Evolutionary conservation across 805 yeast genomes (phyloP).

Genomic region (Cyberlindnera euphorbiae): DNA sequence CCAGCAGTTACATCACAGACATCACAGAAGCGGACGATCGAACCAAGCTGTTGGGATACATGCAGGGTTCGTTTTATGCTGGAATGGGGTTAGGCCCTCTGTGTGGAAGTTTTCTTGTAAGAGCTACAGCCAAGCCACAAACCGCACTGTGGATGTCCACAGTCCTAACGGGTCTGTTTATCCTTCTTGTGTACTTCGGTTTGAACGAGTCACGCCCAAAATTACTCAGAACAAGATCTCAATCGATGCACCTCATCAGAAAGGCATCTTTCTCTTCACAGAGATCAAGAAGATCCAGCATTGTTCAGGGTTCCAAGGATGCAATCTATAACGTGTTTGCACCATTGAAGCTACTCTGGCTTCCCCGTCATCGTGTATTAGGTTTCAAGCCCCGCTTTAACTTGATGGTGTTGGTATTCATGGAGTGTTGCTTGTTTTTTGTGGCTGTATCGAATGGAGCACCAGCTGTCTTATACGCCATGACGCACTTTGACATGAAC

Average conservation of each 20-base stretch:
- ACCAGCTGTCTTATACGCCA: slow-evolving; percentile 46
- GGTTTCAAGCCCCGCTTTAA: slow-evolving; percentile 37
- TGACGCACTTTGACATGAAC: slow-evolving; percentile 49
- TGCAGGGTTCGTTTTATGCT: slow-evolving; percentile 52
- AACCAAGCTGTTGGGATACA: slow-evolving; percentile 52
- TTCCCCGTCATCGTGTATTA: slow-evolving; percentile 34
- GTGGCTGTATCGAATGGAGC: slow-evolving; percentile 38
- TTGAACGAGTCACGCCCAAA: slow-evolving; percentile 63
- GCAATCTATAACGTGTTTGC: slow-evolving; percentile 11
- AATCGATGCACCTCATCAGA: slow-evolving; percentile 31
- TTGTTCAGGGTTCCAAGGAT: neutral
- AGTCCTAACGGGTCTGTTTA: slow-evolving; percentile 27
- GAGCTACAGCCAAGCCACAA: slow-evolving; percentile 24
- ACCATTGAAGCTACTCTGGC: slow-evolving; percentile 53
- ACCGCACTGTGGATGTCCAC: slow-evolving; percentile 30
- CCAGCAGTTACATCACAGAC: slow-evolving; percentile 71
- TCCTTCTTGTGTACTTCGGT: slow-evolving; percentile 33
- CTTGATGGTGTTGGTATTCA: slow-evolving; percentile 43
- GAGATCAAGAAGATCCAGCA: slow-evolving; percentile 2
- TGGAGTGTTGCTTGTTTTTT: slow-evolving; percentile 40
- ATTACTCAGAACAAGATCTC: slow-evolving; percentile 48
- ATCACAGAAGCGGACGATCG: slow-evolving; percentile 60
- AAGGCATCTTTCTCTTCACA: slow-evolving; percentile 30
- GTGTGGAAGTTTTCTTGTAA: slow-evolving; percentile 40
- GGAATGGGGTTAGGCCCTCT: slow-evolving; percentile 67